These are phyloP conservation scores for Zalaria sp. DNA, from an alignment of 2,329 filamentous ascomycete species.

Conservation along the genomic window DNA sequence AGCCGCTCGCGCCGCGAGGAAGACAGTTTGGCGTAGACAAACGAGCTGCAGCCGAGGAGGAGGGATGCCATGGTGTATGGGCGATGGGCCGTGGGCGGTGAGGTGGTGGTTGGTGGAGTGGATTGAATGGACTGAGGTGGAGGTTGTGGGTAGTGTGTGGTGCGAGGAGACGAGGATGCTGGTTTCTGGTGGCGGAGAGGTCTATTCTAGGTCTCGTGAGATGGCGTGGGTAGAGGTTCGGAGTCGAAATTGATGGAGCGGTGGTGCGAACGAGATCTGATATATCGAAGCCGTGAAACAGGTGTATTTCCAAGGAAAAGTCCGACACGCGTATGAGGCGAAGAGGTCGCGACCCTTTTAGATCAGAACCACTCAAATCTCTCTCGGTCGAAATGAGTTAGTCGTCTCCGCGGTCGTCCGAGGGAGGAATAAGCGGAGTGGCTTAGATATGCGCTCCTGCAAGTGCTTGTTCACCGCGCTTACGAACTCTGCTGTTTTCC, in stretches of 20 bases:
- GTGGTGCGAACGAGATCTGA: neutral
- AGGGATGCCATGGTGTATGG: conserved; percentile 7
- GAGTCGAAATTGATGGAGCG: neutral
- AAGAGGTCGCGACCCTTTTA: neutral
- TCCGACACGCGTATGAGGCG: no score
- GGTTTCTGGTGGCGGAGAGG: neutral
- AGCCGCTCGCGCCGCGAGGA: conserved; percentile 3
- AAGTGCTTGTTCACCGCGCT: no score
- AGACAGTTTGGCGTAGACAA: conserved; percentile 4
- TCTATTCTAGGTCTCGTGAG: neutral
- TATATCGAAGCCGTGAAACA: no score
- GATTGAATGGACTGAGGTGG: neutral
- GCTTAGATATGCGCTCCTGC: no score
- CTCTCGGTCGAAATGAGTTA: no score
- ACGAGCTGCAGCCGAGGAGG: conserved; percentile 4
- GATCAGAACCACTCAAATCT: neutral
- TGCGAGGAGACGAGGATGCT: neutral
- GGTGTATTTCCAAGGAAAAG: no score
- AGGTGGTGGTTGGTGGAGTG: neutral
- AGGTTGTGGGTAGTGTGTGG: neutral
- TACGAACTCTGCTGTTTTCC: no score
- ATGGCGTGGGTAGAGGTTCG: neutral
- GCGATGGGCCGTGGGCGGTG: neutral
- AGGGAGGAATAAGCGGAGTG: no score
- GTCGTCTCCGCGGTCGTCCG: no score